A percentile compares a stretch with the other conserved stretches of the same genome.
Evolutionary conservation across 2,329 filamentous ascomycete genomes (phyloP).

Genomic region (Botrytis deweyae): DNA sequence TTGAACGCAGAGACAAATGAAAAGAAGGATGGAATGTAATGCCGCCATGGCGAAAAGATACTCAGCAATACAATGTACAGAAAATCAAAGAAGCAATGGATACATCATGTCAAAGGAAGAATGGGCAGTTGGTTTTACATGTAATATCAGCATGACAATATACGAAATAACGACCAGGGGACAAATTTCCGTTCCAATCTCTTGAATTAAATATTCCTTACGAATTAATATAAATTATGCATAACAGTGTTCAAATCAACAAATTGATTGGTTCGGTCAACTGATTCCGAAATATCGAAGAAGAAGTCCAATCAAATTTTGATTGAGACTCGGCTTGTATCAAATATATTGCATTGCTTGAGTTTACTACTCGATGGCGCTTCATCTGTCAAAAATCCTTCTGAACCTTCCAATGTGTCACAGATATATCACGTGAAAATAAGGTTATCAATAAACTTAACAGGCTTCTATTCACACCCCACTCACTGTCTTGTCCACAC

Average conservation of each 20-base stretch:
- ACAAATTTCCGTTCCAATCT: constrained; percentile 8
- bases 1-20: constrained; percentile 27
- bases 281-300: not conserved
- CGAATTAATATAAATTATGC: constrained; percentile 21
- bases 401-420: not conserved
- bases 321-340: constrained; percentile 26
- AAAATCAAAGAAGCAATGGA: not conserved
- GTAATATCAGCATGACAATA: constrained; percentile 19
- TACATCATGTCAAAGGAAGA: constrained; percentile 14
- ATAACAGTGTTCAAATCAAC: constrained; percentile 21
- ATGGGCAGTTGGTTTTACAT: constrained; percentile 4
- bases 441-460: constrained; percentile 9
- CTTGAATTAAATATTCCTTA: not conserved
- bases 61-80: not conserved
- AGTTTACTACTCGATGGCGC: not conserved
- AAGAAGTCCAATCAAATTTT: not conserved
- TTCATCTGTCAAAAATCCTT: not conserved
- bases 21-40: constrained; percentile 24
- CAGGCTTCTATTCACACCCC: not conserved
- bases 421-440: not conserved
- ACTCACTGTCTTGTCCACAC: not conserved
- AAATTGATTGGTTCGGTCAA: constrained; percentile 1
- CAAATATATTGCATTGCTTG: constrained; percentile 25
- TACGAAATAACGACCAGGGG: constrained; percentile 17
- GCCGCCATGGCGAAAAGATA: constrained; percentile 17